Conservation (phyloP, 257 asterid species). For the Parsonsia alboflavescens region DNA sequence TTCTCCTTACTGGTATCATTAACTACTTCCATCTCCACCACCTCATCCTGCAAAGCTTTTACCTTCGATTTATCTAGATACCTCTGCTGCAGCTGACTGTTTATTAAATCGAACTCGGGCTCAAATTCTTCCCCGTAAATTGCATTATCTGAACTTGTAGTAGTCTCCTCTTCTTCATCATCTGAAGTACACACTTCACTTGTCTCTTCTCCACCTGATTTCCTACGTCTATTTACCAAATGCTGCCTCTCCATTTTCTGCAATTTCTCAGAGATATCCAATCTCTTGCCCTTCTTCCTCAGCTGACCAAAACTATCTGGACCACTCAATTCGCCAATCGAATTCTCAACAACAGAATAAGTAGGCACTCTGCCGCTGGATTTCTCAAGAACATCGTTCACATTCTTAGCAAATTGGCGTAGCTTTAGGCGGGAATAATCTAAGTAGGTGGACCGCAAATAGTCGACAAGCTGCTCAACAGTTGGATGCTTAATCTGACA, state of each 20-base stretch:
- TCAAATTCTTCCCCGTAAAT: slow-evolving; percentile 50
- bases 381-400: slow-evolving; percentile 22
- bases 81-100: slow-evolving; percentile 51
- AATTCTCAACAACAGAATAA: slow-evolving; percentile 12
- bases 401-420: slow-evolving; percentile 46
- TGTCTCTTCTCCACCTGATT: slow-evolving; percentile 7
- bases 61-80: slow-evolving; percentile 33
- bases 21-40: slow-evolving; percentile 28
- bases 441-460: slow-evolving; percentile 49
- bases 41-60: slow-evolving; percentile 26
- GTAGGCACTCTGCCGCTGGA: slow-evolving; percentile 1
- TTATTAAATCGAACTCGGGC: slow-evolving; percentile 64
- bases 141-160: slow-evolving; percentile 54
- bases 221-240: slow-evolving; percentile 23
- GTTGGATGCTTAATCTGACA: slow-evolving; percentile 26
- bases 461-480: slow-evolving; percentile 58
- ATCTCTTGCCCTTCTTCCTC: slow-evolving; percentile 6
- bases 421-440: slow-evolving; percentile 50
- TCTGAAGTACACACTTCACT: slow-evolving; percentile 7
- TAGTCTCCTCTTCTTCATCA: slow-evolving; percentile 34
- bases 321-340: slow-evolving; percentile 17
- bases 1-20: slow-evolving; percentile 24
- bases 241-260: slow-evolving; percentile 47
- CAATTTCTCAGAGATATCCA: slow-evolving; percentile 43
- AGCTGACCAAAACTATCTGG: neutral